phyloP scores from a whole-genome alignment of 495 filamentous ascomycete genomes.

The Umbilicaria muhlenbergii region DNA sequence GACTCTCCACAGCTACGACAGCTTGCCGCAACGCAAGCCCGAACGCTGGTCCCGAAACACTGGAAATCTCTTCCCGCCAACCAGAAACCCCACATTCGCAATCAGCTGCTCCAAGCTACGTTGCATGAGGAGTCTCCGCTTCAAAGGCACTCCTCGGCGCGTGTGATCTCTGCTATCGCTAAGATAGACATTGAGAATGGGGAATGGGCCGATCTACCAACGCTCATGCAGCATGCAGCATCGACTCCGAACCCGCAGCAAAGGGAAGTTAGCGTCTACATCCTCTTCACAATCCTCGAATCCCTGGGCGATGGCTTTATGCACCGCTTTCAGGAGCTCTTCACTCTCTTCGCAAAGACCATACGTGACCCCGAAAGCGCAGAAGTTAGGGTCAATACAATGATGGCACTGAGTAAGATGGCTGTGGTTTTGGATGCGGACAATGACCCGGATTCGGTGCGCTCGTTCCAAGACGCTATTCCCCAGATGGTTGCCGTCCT shows the following conservation, averaged over 20 bases:
- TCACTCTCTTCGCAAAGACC: slow-evolving; percentile 71
- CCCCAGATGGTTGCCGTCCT: slow-evolving; percentile 83
- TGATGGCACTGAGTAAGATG: slow-evolving; percentile 80
- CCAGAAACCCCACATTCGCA: slow-evolving; percentile 63
- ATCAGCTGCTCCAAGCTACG: slow-evolving; percentile 67
- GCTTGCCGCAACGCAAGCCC: slow-evolving; percentile 75
- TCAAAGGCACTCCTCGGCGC: slow-evolving; percentile 72
- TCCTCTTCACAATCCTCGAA: slow-evolving; percentile 83
- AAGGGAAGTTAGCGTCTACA: slow-evolving; percentile 81
- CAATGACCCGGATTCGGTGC: slow-evolving; percentile 56
- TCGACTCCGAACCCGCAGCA: slow-evolving; percentile 55
- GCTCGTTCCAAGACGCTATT: slow-evolving; percentile 57
- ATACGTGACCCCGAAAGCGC: slow-evolving; percentile 82
- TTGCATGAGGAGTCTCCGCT: slow-evolving; percentile 58
- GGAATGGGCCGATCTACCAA: slow-evolving; percentile 72
- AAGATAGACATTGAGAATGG: slow-evolving; percentile 73
- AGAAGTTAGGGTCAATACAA: slow-evolving; percentile 86
- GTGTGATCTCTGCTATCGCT: slow-evolving; percentile 76
- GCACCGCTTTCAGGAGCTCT: slow-evolving; percentile 60
- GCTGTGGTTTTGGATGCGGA: slow-evolving; percentile 79
- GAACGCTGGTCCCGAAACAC: slow-evolving; percentile 69
- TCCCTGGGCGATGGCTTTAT: slow-evolving; percentile 62
- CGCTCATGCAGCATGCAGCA: slow-evolving; percentile 56
- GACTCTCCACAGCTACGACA: slow-evolving; percentile 60
- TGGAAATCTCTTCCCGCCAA: slow-evolving; percentile 48